A percentile compares a stretch with the other conserved stretches of the same genome.
These are phyloP conservation scores for Coelastrella sp. DNA, from an alignment of 139 green algal genomes.

Conservation along the genomic window DNA sequence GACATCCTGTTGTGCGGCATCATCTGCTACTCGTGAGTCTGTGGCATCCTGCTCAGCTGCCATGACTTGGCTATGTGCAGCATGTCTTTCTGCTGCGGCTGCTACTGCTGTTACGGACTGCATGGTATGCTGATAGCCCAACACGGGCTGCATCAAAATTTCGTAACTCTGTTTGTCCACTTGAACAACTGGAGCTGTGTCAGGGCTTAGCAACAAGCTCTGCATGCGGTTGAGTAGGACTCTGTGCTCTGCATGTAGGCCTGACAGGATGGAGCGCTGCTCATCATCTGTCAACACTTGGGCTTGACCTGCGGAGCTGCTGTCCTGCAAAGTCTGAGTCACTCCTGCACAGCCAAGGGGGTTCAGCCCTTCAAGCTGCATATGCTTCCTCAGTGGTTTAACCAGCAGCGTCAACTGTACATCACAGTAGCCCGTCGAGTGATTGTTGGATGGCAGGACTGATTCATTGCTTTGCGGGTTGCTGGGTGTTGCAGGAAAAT, in stretches of 20 bases:
- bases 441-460: no score
- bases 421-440: not conserved
- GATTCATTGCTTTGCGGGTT: no score
- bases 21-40: constrained; percentile 7
- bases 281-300: not conserved
- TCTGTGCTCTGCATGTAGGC: constrained; percentile 7
- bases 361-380: constrained; percentile 42
- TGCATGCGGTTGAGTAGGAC: constrained; percentile 17
- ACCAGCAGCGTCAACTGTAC: not conserved
- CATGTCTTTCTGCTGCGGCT: not conserved
- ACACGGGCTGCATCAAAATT: constrained; percentile 9
- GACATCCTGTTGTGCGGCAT: not conserved
- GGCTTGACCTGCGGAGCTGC: not conserved
- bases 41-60: not conserved
- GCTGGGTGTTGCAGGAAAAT: no score
- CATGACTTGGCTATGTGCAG: no score
- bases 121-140: not conserved
- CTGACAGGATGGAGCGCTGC: not conserved
- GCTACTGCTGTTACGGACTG: not conserved
- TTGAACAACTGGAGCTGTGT: constrained; percentile 6
- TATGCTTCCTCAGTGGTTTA: not conserved
- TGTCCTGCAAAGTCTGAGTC: not conserved
- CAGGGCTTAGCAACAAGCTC: constrained; percentile 1
- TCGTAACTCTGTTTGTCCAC: not conserved
- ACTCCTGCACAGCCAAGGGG: constrained; percentile 18